phyloP scores from a whole-genome alignment of 148 eudicot genomes.

The Spergularia marina region DNA sequence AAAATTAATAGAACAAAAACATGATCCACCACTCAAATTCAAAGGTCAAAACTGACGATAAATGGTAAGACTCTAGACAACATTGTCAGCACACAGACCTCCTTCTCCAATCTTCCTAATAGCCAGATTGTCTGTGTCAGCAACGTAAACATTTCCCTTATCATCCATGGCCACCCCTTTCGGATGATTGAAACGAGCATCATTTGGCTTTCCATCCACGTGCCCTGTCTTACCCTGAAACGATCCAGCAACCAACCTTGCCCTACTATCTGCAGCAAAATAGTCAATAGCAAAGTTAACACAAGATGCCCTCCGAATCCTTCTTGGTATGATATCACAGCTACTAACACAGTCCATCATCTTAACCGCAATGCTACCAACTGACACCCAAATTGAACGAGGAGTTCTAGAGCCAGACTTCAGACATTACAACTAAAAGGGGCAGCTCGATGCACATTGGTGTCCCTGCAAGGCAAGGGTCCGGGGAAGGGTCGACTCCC shows the following conservation, averaged over 20 bases:
- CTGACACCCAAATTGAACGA: neutral
- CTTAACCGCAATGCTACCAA: neutral
- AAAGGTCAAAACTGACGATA: neutral
- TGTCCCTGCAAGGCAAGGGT: too few relatives aligned
- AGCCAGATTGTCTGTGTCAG: constrained; percentile 87
- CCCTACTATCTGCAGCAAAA: constrained; percentile 80
- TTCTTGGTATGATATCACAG: neutral
- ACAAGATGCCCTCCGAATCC: neutral
- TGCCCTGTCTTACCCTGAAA: constrained; percentile 98
- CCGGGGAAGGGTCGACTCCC: too few relatives aligned
- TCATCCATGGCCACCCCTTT: constrained; percentile 94
- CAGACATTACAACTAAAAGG: neutral
- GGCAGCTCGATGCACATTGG: too few relatives aligned
- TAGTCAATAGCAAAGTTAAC: neutral
- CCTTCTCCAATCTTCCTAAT: constrained; percentile 94
- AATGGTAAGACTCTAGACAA: neutral
- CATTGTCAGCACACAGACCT: constrained; percentile 39
- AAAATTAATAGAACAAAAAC: neutral
- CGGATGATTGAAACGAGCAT: constrained; percentile 90
- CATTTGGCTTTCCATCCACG: constrained; percentile 94
- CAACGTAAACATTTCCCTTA: constrained; percentile 91
- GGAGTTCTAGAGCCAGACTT: too few relatives aligned
- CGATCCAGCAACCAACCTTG: constrained; percentile 93
- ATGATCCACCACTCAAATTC: neutral
- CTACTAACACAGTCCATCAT: neutral